Evolutionary conservation across 192 early-diverging fungal genomes (phyloP).

Genomic region (Rhizophagus sp.): DNA sequence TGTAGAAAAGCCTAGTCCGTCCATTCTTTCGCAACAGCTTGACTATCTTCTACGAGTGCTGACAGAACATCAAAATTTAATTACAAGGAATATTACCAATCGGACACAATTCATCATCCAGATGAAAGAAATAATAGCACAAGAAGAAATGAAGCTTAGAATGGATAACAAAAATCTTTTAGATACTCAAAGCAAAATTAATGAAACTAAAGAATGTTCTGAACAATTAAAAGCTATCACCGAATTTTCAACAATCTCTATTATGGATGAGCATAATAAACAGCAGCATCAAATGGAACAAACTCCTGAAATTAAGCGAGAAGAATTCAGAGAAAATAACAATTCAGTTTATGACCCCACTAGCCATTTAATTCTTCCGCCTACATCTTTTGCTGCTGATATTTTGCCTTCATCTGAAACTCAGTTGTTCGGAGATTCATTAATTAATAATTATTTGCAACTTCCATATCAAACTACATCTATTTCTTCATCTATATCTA

Average conservation of each 20-base stretch:
- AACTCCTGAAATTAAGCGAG: not conserved
- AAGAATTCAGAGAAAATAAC: not conserved
- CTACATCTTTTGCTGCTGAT: not conserved
- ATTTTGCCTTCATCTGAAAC: not conserved
- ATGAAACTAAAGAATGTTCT: slow-evolving; percentile 13
- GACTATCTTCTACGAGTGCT: slow-evolving; percentile 7
- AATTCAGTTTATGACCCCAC: not conserved
- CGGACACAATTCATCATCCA: slow-evolving; percentile 2
- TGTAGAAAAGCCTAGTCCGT: slow-evolving; percentile 6
- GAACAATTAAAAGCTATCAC: slow-evolving; percentile 23
- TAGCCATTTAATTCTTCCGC: not conserved
- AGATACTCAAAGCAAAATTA: slow-evolving; percentile 14
- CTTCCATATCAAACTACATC: slow-evolving; percentile 4
- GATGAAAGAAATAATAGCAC: slow-evolving; percentile 8
- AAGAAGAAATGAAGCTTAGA: slow-evolving; percentile 16
- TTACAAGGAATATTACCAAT: not conserved
- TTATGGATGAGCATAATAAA: not conserved
- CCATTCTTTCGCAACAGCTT: slow-evolving; percentile 16
- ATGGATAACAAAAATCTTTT: slow-evolving; percentile 4
- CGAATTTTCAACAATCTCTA: not conserved
- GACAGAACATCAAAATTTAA: not conserved
- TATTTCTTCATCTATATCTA: slow-evolving; percentile 9
- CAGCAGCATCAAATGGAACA: not conserved
- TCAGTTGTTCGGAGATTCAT: slow-evolving; percentile 9
- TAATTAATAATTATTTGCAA: not conserved